phyloP scores from a whole-genome alignment of 1,284 basidiomycete genomes.

The Athelia psychrophila region DNA sequence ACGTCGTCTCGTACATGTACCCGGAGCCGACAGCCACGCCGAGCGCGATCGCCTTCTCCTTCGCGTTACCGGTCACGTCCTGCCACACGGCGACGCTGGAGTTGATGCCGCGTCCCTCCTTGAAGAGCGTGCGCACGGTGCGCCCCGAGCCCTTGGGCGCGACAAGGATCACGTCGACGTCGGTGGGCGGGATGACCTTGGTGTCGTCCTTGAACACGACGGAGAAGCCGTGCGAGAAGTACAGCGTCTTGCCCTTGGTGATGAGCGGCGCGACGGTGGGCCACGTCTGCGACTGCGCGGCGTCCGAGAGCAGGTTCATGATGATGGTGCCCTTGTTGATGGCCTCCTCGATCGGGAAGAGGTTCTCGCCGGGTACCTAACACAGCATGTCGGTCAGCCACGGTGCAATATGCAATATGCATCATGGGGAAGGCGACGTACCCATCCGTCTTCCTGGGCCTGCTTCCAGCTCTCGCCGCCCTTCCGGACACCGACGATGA shows the following conservation, averaged over 20 bases:
- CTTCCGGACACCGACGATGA: slow-evolving; percentile 98
- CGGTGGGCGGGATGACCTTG: slow-evolving; percentile 85
- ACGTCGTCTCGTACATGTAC: slow-evolving; percentile 98
- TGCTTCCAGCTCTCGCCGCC: slow-evolving; percentile 96
- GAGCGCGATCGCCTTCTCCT: slow-evolving; percentile 95
- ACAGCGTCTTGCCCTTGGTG: slow-evolving; percentile 99
- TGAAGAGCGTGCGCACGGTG: slow-evolving; percentile 99
- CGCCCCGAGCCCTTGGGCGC: slow-evolving; percentile 99
- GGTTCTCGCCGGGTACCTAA: slow-evolving; percentile 92
- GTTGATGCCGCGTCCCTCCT: slow-evolving; percentile 99
- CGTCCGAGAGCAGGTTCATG: slow-evolving; percentile 99
- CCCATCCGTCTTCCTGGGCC: slow-evolving; percentile 97
- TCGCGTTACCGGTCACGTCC: slow-evolving; percentile 96
- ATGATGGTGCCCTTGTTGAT: slow-evolving; percentile 96
- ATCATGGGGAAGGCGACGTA: slow-evolving; percentile 33
- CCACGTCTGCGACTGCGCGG: slow-evolving; percentile 97
- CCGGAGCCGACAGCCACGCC: slow-evolving; percentile 96
- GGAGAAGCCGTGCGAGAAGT: slow-evolving; percentile 99
- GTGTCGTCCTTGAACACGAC: slow-evolving; percentile 99
- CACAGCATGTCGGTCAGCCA: no score
- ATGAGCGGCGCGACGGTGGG: slow-evolving; percentile 84
- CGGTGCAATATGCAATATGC: no score
- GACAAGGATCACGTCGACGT: slow-evolving; percentile 98
- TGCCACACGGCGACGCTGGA: slow-evolving; percentile 86
- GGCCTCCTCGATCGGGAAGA: slow-evolving; percentile 98